A percentile compares a stretch with the other conserved stretches of the same genome.
These are phyloP conservation scores for Thraustochytrium striatum DNA, from an alignment of 352 stramenopile genomes.

Conservation along the genomic window DNA sequence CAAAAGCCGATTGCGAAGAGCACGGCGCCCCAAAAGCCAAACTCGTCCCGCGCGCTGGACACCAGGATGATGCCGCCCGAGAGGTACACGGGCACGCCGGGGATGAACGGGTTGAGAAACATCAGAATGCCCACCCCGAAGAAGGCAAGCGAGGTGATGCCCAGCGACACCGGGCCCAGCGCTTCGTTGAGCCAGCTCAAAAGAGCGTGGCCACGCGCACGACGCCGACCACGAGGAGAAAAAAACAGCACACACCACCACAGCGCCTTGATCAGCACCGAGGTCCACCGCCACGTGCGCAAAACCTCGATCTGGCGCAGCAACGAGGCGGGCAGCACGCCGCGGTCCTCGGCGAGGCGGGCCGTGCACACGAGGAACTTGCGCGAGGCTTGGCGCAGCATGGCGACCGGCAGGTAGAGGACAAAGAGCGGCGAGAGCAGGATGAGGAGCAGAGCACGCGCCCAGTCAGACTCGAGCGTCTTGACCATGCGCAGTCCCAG, in stretches of 20 bases:
- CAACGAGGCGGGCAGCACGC: neutral
- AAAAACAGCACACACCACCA: constrained; percentile 58
- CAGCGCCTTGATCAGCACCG: constrained; percentile 56
- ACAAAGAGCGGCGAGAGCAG: constrained; percentile 53
- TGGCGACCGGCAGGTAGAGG: constrained; percentile 55
- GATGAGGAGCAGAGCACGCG: constrained; percentile 55
- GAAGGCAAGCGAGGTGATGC: constrained; percentile 56
- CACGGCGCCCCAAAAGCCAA: neutral
- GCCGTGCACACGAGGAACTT: constrained; percentile 49
- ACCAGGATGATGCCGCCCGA: constrained; percentile 59
- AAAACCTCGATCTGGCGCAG: neutral
- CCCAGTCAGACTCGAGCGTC: constrained; percentile 23
- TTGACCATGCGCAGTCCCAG: constrained; percentile 24
- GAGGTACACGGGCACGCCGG: constrained; percentile 62
- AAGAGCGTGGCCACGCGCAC: constrained; percentile 58
- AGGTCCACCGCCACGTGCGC: constrained; percentile 28
- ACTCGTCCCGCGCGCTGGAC: neutral
- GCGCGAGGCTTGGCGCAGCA: constrained; percentile 58
- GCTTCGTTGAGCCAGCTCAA: constrained; percentile 57
- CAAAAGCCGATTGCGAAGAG: neutral
- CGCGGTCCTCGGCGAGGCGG: neutral
- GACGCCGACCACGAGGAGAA: constrained; percentile 59
- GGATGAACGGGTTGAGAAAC: constrained; percentile 62
- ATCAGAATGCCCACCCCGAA: constrained; percentile 58
- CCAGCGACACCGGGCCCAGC: constrained; percentile 54